phyloP scores from a whole-genome alignment of 345 rosid species.

The Arabis alpina region DNA sequence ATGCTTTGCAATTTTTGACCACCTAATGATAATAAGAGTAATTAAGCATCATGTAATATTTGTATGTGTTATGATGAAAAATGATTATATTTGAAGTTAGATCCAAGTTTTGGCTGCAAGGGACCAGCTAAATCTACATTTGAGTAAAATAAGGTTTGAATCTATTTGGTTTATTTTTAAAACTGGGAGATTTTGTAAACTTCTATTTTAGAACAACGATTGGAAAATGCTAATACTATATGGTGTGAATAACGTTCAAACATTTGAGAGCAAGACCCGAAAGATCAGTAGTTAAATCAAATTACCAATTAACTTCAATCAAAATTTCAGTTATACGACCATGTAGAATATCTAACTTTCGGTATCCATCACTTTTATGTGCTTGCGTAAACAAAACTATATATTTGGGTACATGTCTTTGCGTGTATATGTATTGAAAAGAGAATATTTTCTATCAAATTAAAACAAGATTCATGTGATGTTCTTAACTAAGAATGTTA shows the following conservation, averaged over 20 bases:
- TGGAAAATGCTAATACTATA: background rate
- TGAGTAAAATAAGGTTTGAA: slow-evolving; percentile 40
- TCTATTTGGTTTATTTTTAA: slow-evolving; percentile 11
- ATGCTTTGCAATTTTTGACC: slow-evolving; percentile 91
- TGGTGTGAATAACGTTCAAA: background rate
- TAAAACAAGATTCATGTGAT: background rate
- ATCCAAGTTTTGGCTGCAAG: background rate
- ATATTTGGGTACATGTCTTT: background rate
- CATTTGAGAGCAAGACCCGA: background rate
- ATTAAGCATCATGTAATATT: background rate
- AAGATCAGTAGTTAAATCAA: background rate
- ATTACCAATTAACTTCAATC: too few species aligned
- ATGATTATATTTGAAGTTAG: background rate
- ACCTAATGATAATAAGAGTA: slow-evolving; percentile 43
- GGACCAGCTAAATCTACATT: slow-evolving; percentile 26
- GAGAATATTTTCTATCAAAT: background rate
- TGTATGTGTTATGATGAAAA: background rate
- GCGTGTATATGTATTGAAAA: too few species aligned
- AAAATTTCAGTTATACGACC: background rate
- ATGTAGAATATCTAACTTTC: slow-evolving; percentile 9
- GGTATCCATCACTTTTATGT: slow-evolving; percentile 7
- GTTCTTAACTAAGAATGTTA: background rate
- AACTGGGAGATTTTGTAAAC: background rate
- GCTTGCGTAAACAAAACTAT: background rate
- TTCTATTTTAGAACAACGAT: background rate